Evolutionary conservation across 441 rosid species (phyloP), one percentile per base, ranked within the genome.

Genomic region (Sinapis alba): DNA sequence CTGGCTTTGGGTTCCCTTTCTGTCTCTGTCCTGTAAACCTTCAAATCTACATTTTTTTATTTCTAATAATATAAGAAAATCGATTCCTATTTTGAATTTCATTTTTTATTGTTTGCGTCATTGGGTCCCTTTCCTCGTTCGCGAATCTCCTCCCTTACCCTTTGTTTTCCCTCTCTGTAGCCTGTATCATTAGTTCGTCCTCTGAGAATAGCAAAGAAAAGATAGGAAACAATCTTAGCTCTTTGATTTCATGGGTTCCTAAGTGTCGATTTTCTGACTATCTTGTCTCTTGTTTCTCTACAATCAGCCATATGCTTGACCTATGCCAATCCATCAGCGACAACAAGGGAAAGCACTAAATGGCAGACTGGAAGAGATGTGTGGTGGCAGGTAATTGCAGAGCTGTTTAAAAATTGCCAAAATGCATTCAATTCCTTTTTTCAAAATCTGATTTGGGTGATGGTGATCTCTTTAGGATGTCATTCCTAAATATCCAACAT

Each of bases 311-410:
- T 86, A 65, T 92, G 99, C 84, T 83, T 94, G 75, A 92, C 91
- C n/a, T 87, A 89, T 67, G 97, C 90, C 66, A 94, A 94, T 66
- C 65, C 82, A 74, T 87, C 82, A 1, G 98, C 96, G 50, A 66
- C 84, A 86, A 85, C 82, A 66, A 89, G 91, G 78, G 89, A 94
- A 82, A 73, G 65, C 73, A 94, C 99, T 41, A 89, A 88, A 80
- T 94, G 98, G 99, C 79, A 87, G 74, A 86, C 84, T 45, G 91
- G 90, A 84, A 86, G 96, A 84, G 97, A 94, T 79, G 80, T 86
- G 62, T 94, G 97, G 98, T 92, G 98, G 97, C 91, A 92, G 97
- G 99, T 94, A 72, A 67, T 7, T 71, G 16, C 8, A 36, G 43
- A 30, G 26, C 34, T 54, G 13, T 45, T 21, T 38, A 43, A 3